phyloP scores from a whole-genome alignment of 1,139 yeast species.

The Williopsis jadinii region DNA sequence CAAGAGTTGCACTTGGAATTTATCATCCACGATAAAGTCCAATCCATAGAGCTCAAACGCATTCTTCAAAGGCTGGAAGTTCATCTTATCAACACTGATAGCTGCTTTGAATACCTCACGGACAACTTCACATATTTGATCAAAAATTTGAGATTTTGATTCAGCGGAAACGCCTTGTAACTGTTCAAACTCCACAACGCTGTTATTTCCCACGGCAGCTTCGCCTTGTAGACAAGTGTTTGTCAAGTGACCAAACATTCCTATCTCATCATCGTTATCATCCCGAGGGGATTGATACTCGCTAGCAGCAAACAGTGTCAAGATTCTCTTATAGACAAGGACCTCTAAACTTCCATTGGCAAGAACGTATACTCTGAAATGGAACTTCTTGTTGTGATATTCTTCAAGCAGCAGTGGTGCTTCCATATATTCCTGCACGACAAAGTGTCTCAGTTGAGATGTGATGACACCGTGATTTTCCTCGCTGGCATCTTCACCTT shows the following conservation, averaged over 20 bases:
- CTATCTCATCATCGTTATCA: constrained; percentile 24
- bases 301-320: constrained; percentile 69
- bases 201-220: constrained; percentile 32
- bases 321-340: constrained; percentile 69
- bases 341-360: constrained; percentile 70
- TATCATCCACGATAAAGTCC: constrained; percentile 68
- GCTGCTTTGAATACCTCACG: constrained; percentile 83
- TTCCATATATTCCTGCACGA: constrained; percentile 72
- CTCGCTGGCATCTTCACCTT: constrained; percentile 38
- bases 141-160: constrained; percentile 36
- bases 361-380: constrained; percentile 79
- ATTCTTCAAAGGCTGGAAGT: constrained; percentile 79
- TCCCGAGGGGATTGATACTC: constrained; percentile 38
- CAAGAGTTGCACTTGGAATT: constrained; percentile 49
- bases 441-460: constrained; percentile 84
- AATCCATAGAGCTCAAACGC: constrained; percentile 86
- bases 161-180: constrained; percentile 39
- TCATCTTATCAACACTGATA: constrained; percentile 65
- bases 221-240: constrained; percentile 83
- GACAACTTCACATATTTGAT: constrained; percentile 53
- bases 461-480: constrained; percentile 59
- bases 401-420: constrained; percentile 58
- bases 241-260: constrained; percentile 61
- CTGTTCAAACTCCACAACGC: constrained; percentile 64
- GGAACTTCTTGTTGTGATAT: constrained; percentile 74